Evolutionary conservation across 345 rosid genomes (phyloP), one percentile per base, ranked within the genome.

Genomic region (Eucalyptus regnans): DNA sequence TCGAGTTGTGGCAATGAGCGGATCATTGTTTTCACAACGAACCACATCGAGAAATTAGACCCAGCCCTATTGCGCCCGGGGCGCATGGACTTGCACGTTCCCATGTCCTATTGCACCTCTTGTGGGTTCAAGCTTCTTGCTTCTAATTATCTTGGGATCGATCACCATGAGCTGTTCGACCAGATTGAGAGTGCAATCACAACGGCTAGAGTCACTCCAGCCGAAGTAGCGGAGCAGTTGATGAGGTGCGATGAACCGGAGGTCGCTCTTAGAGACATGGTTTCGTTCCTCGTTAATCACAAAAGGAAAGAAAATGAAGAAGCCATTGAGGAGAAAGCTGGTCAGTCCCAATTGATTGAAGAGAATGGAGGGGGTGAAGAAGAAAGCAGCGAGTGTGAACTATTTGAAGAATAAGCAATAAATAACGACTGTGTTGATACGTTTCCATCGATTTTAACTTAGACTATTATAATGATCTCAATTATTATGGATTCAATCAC

Each of bases 51-150:
- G 29, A 93, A 89, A 68, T 90, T 96, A 14, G 99, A 97, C 89
- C 96, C 96, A 76, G 96, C 96, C 41, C 52, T 97, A 88, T 91
- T 96, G 46, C 91, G 99, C 12, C 98, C 97, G 1, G 98, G 99
- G 22, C 94, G 99, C 33, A 95, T 96, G 94, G 99, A 97, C 90
- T 95, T 96, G 94, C 98, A 95, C 90, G 90, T 96, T 48, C 96
- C 95, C 93, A 95, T 96, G 98, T 95, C 96, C 51, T 94, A 94
- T 64, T 96, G 97, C 91, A 89, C 91, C 7, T 89, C 92, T 12
- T 88, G 90, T 33, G 98, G 96, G 1, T 96, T 95, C 93, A 93
- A 87, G 90, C 80, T 91, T 5, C 89, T 95, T 51, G 95, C 96
- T 23, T 91, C 92, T 10, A 94, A 93, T 89, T 93, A 93, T 89